Conservation (phyloP, 2,329 filamentous ascomycete species). For the Colletotrichum phormii region DNA sequence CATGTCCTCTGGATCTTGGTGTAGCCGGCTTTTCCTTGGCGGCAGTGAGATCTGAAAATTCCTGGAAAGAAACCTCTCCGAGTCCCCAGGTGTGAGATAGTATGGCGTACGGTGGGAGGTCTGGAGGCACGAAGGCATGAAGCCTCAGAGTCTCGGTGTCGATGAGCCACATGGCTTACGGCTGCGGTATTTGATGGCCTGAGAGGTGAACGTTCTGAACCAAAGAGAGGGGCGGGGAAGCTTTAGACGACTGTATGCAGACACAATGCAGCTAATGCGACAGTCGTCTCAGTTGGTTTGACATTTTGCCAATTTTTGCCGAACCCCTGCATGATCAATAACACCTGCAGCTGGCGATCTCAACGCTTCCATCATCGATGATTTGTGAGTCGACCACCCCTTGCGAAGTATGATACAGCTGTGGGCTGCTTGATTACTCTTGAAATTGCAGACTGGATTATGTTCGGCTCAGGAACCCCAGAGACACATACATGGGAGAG, state of each 20-base stretch:
- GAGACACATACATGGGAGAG: no score
- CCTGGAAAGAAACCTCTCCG: slow-evolving; percentile 44
- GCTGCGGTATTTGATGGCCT: neutral
- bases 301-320: neutral
- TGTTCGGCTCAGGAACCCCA: no score
- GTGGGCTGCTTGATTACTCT: no score
- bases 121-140: slow-evolving; percentile 38
- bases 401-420: no score
- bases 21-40: neutral
- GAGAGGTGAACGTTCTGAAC: neutral
- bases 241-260: neutral
- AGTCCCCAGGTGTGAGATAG: slow-evolving; percentile 50
- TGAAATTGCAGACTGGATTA: no score
- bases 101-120: slow-evolving; percentile 44
- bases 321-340: no score
- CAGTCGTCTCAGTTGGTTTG: neutral
- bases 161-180: slow-evolving; percentile 42
- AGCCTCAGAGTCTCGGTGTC: slow-evolving; percentile 38
- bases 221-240: neutral
- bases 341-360: no score
- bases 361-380: no score
- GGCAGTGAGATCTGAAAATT: slow-evolving; percentile 25
- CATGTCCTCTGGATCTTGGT: slow-evolving; percentile 35
- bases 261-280: neutral
- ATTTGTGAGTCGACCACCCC: no score